Conservation (phyloP, 2,329 filamentous ascomycete genomes). For the Penicillium sp. region DNA sequence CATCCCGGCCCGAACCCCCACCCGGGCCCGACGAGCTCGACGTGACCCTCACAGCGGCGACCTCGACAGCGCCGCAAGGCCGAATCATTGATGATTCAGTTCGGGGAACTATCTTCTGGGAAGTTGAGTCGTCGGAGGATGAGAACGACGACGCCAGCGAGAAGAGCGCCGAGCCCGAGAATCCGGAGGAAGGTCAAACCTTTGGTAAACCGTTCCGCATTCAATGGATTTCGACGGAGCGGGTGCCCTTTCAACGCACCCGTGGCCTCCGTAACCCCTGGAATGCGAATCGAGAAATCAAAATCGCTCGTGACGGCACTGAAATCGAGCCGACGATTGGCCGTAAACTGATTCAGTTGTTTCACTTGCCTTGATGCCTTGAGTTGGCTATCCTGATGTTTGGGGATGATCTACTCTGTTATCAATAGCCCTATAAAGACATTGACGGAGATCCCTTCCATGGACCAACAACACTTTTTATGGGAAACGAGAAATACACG, state of each 20-base stretch:
- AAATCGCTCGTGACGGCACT: slow-evolving; percentile 89
- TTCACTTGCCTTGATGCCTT: slow-evolving; percentile 48
- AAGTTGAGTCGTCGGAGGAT: slow-evolving; percentile 56
- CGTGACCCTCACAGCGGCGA: slow-evolving; percentile 70
- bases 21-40: slow-evolving; percentile 61
- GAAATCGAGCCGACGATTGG: slow-evolving; percentile 80
- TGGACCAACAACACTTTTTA: not conserved
- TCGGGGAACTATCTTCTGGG: slow-evolving; percentile 95
- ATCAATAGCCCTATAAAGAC: not conserved
- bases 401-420: not conserved
- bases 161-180: slow-evolving; percentile 42
- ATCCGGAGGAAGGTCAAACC: slow-evolving; percentile 49
- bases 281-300: slow-evolving; percentile 92
- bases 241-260: slow-evolving; percentile 80
- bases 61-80: slow-evolving; percentile 67
- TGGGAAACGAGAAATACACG: slow-evolving; percentile 22
- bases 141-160: slow-evolving; percentile 30
- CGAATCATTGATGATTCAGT: slow-evolving; percentile 86
- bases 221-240: slow-evolving; percentile 76
- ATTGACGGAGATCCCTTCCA: not conserved
- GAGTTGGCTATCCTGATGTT: not conserved
- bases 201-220: slow-evolving; percentile 89
- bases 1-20: slow-evolving; percentile 52
- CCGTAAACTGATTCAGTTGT: slow-evolving; percentile 65
- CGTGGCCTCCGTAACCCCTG: slow-evolving; percentile 81